Evolutionary conservation across 306 rosid species (phyloP).

Genomic region (Psophocarpus tetragonolobus): DNA sequence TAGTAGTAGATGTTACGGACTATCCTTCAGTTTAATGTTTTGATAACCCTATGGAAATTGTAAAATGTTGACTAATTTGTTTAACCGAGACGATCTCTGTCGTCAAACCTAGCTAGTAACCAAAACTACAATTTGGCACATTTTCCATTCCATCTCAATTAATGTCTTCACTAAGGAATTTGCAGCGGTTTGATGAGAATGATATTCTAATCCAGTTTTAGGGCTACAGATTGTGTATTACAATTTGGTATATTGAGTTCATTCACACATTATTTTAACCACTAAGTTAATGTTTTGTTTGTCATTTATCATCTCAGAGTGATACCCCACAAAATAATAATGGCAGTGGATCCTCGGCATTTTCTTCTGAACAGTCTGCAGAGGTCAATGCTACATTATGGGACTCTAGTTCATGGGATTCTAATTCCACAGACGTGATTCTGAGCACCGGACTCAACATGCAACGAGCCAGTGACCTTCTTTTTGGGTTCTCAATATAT

Average conservation of each 20-base stretch:
- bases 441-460: background rate
- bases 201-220: background rate
- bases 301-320: background rate
- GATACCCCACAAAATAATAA: background rate
- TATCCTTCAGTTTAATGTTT: background rate
- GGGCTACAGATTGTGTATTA: background rate
- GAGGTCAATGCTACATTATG: background rate
- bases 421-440: background rate
- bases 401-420: constrained; percentile 23
- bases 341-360: background rate
- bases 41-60: background rate
- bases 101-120: background rate
- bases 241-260: background rate
- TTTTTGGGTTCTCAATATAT: constrained; percentile 38
- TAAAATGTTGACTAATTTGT: background rate
- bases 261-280: background rate
- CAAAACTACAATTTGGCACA: background rate
- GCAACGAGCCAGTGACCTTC: constrained; percentile 50
- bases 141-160: background rate
- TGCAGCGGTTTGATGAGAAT: background rate
- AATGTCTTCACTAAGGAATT: background rate
- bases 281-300: background rate
- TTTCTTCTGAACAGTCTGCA: background rate
- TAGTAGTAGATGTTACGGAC: background rate
- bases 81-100: background rate